Base-by-base conservation (phyloP, 352 stramenopile genomes). In the Phytophthora multivora region DNA sequence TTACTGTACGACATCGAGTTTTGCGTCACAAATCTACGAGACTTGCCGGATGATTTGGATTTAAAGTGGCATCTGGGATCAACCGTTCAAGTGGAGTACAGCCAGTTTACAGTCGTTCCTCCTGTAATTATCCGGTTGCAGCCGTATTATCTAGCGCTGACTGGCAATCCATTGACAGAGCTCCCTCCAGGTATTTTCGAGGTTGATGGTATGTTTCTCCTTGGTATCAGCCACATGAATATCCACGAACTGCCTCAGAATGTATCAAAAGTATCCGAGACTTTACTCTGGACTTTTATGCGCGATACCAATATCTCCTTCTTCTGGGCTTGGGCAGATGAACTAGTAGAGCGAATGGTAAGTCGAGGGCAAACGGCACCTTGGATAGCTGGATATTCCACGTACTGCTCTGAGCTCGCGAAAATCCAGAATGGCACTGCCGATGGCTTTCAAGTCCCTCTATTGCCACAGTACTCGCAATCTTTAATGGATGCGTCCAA, bases 1-100 rank as follows among this genome's bases (percentile, higher is more conserved):
- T 35, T 38, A 9, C 23, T 84, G 0, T 51, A 46, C 9, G 75
- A 81, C 19, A 43, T 85, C 21, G 66, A 81, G 33, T 64, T 87
- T 50, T 66, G 43, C 2, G 57, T 71, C 9, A 71, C 69, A 2
- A 84, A 80, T 25, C 49, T 80, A 6, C 50, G 43, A 0, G 28
- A 19, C 2, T 35, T 84, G 3, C 69, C 77, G 0, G 52, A 60
- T 13, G 50, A 77, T 39, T 43, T 85, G 4, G 51, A 73, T 42
- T 19, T 38, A 10, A 68, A 66, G 18, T 87, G 75, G 72, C 69
- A 60, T 3, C 11, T n/a, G 12, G 16, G 30, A 1, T 21, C 49
- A 11, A 23, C 48, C 6, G 13, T 75, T 9, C 16, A 66, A 10
- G 12, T 77, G 0, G 72, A 80, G 13, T 62, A 64, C 36, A 64